Percentiles rank a stretch among this genome's conserved stretches.
phyloP scores from a whole-genome alignment of 2,329 filamentous ascomycete species.

The Arthrocladium fulminans region DNA sequence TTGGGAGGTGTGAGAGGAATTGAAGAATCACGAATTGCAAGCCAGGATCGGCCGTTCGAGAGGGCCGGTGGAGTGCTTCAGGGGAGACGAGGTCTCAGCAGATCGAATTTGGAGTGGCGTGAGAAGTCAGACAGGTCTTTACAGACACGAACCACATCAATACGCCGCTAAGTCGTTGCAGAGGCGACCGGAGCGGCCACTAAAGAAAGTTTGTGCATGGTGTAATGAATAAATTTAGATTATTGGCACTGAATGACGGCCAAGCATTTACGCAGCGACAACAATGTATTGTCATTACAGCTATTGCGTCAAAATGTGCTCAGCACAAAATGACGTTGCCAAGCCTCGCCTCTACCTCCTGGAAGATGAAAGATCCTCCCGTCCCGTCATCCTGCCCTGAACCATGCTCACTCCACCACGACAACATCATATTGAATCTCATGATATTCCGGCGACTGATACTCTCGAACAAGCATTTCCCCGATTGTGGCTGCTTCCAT shows the following conservation, averaged over 20 bases:
- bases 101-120: not conserved
- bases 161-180: no score
- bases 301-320: no score
- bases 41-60: not conserved
- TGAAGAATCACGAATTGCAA: constrained; percentile 1
- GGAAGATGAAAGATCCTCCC: not conserved
- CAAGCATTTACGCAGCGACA: no score
- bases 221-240: no score
- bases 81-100: not conserved
- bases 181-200: no score
- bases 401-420: not conserved
- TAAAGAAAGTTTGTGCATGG: no score
- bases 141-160: not conserved
- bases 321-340: not conserved
- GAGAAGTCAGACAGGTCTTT: not conserved
- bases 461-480: no score
- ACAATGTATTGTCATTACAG: no score
- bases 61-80: not conserved
- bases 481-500: no score
- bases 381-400: not conserved
- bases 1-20: not conserved
- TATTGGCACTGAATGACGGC: no score
- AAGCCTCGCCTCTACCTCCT: not conserved
- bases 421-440: not conserved
- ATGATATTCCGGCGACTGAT: not conserved